Evolutionary conservation across 148 eudicot species (phyloP), one percentile per base, ranked within the genome.

Genomic region (Gaultheria prostrata): DNA sequence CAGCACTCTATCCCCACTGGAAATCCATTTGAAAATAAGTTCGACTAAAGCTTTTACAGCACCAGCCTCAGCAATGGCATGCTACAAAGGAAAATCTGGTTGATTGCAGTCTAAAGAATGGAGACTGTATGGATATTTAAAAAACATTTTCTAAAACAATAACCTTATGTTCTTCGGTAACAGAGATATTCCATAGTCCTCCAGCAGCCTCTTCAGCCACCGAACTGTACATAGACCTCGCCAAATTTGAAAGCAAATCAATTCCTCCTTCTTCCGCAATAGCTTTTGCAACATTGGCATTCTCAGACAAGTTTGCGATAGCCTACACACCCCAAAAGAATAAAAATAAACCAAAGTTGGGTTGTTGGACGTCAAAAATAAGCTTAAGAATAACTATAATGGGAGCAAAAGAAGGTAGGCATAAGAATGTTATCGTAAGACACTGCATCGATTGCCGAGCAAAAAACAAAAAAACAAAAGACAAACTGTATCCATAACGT

Each of bases 131-230:
- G 15, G 6, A 84, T 21, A 24, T 50, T 32, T 28, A 14, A 17
- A 28, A 67, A 67, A 67, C 8, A 67, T 28, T 35, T 18, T 50
- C 33, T 80, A 39, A 78, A 73, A 8, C 35, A 83, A 82, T 77
- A 89, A 97, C 99, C 95, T 94, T 97, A 84, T 94, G 99, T 83
- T 97, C 99, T 91, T 97, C 98, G 35, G 95, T 93, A 50, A 94
- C 98, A 17, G 99, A 97, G 78, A 97, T 91, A 89, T 93, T 97
- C 98, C 98, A 97, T 32, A 97, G 90, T 80, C 98, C 98, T 84
- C 98, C 95, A 39, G 98, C 99, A 86, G 99, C 98, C 93, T 94
- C 97, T 87, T 94, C 97, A 11, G 97, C 99, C 15, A 94, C 98
- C 88, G 91, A 86, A 88, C 91, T 94, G 84, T 94, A 94, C 95